phyloP scores from a whole-genome alignment of 1,139 yeast species.

The Blastobotrys buckinghamii region DNA sequence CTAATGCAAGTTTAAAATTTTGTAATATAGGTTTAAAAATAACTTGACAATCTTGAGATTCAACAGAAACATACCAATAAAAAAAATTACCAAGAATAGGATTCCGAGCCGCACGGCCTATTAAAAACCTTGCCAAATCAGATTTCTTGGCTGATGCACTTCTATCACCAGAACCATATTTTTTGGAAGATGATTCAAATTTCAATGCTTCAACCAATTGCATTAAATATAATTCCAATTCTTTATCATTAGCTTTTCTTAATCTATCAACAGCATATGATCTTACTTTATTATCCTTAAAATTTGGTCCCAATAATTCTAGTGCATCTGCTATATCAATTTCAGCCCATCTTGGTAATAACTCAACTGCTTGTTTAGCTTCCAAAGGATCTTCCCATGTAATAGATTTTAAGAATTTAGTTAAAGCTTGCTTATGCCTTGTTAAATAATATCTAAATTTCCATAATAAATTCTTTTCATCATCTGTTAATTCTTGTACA shows the following conservation, averaged over 20 bases:
- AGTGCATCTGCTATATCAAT: constrained; percentile 90
- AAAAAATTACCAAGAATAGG: constrained; percentile 70
- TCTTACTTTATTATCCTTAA: constrained; percentile 51
- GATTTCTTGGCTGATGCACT: constrained; percentile 39
- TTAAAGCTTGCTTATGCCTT: constrained; percentile 66
- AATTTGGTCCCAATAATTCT: constrained; percentile 76
- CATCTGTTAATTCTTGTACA: constrained; percentile 70
- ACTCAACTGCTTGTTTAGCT: constrained; percentile 65
- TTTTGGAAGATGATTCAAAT: constrained; percentile 44
- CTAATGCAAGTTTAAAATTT: constrained; percentile 32
- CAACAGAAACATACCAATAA: constrained; percentile 90
- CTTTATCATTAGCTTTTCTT: constrained; percentile 71
- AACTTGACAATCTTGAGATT: constrained; percentile 38
- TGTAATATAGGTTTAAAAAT: constrained; percentile 27
- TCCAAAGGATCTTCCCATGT: constrained; percentile 86
- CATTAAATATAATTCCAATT: constrained; percentile 70
- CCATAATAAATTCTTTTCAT: constrained; percentile 89
- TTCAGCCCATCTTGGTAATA: constrained; percentile 58
- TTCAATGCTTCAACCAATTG: constrained; percentile 92
- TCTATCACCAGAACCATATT: background rate
- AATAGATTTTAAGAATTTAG: constrained; percentile 81
- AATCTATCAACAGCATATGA: constrained; percentile 85
- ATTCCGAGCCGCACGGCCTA: constrained; percentile 64
- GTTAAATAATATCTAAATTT: constrained; percentile 82
- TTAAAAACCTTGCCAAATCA: constrained; percentile 73